Evolutionary conservation across 768 basidiomycete genomes (phyloP), one percentile per base, ranked within the genome.

Genomic region (Podaxis sp.): DNA sequence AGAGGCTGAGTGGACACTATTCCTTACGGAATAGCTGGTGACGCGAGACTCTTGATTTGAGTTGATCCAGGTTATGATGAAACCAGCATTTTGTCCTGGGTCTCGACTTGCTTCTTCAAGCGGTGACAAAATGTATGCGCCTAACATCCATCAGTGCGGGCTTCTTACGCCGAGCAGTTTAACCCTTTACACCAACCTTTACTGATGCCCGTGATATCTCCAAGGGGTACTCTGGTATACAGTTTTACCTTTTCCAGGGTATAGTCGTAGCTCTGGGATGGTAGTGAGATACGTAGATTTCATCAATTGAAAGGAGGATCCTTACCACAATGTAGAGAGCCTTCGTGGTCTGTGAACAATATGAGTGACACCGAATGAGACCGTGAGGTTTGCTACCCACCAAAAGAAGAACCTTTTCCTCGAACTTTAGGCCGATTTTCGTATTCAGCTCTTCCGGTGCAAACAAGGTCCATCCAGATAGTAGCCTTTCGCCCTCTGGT

Each of bases 61-160:
- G 51, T 86, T 86, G 42, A 84, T 80, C 89, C 93, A 99, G n/a
- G 84, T 82, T 54, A 99, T 73, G 2, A 87, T 73, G 72, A 99
- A 93, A 0, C 97, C 96, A 48, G 88, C 88, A 70, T 98, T 98
- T 76, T 98, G 93, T 19, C 80, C 71, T 0, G 90, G 86, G 72
- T 97, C 93, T 15, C 95, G 87, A 67, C 93, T 94, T 0, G 93
- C 87, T 73, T 96, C 94, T 75, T 98, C 94, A 2, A 99, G 80
- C 2, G 96, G 89, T 1, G 96, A 97, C 46, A 98, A 76, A 64
- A 99, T 98, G 72, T 99, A 99, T 51, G 93, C 87, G n/a, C 96
- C 96, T 95, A 59, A 4, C 44, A 59, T 19, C 59, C 24, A 61
- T 51, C 9, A 51, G 3, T n/a, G 24, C 40, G 39, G 40, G 4